Conservation (phyloP, 2,329 filamentous ascomycete species). For the Ascochyta viciae-villosae region DNA sequence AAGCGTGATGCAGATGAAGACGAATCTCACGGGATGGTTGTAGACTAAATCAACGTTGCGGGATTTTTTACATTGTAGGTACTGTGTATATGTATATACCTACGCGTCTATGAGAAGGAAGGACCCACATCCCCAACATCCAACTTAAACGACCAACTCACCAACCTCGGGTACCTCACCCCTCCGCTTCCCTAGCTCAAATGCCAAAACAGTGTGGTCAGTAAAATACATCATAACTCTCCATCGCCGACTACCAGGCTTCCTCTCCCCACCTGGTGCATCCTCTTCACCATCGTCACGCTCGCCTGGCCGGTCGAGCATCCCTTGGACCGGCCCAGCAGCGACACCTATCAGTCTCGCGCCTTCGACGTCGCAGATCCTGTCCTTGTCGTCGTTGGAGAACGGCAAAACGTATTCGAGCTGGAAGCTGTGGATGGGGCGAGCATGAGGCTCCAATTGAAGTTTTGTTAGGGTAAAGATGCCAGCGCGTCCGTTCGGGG, state of each 20-base stretch:
- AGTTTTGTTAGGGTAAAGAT: conserved; percentile 65
- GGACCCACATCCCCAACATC: too few relatives aligned
- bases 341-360: conserved; percentile 70
- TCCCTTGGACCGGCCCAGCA: conserved; percentile 67
- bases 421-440: conserved; percentile 58
- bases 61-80: too few relatives aligned
- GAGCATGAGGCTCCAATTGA: conserved; percentile 41
- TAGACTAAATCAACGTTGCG: too few relatives aligned
- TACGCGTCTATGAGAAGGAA: too few relatives aligned
- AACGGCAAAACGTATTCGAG: conserved; percentile 64
- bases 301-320: conserved; percentile 31
- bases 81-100: too few relatives aligned
- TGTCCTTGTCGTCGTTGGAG: conserved; percentile 1
- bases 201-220: conserved; percentile 73
- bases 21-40: too few relatives aligned
- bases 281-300: conserved; percentile 43
- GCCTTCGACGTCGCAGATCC: conserved; percentile 17
- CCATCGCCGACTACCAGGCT: conserved; percentile 55
- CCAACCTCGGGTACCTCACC: conserved; percentile 20
- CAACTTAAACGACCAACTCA: conserved; percentile 33
- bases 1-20: too few relatives aligned
- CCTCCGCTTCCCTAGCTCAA: conserved; percentile 62
- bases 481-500: conserved; percentile 69
- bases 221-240: conserved; percentile 74
- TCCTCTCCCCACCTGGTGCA: too few relatives aligned